Evolutionary conservation across 805 yeast species (phyloP), one percentile per base, ranked within the genome.

Genomic region (Wickerhamiella bombiphila): DNA sequence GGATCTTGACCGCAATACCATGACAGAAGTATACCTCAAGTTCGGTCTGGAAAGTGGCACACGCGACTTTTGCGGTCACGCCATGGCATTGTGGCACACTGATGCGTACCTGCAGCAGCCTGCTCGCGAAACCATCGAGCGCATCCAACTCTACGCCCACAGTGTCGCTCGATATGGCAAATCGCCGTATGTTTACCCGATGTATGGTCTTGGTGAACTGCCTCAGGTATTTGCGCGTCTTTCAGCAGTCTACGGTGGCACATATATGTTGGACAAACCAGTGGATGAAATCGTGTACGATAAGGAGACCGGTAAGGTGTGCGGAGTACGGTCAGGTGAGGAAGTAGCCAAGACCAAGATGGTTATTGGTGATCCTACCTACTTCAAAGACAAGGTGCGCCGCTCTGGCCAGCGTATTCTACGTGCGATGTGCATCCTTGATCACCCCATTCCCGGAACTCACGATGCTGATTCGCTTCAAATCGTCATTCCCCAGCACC

Each of bases 151-250:
- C 43, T 91, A 91, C 54, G 77, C 82, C 34, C 82, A 81, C 50
- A 80, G 94, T 11, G 93, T 91, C 43, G 91, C 94, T 21, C 75
- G 91, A 52, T 91, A 80, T 59, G 97, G 98, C 41, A 86, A 86
- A 61, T 81, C 94, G 5, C 98, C 98, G 9, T 91, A 91, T 58
- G 70, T 91, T 44, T 91, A 91, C 57, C 98, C 98, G 34, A 66
- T 88, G 53, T 91, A 91, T 55, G 98, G 98, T 5, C 69, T 91
- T 41, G 98, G 98, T 37, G 98, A 91, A 60, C 68, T 91, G 42
- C 98, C 98, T n/a, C 98, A 91, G 63, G 98, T 96, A 6, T 91
- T 91, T 65, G 96, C 97, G 8, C 72, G 98, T 57, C 72, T 91
- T 44, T 77, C 93, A 37, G 98, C 98, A 19, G 88, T 91, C 48